A percentile compares a stretch with the other conserved stretches of the same genome.
Evolutionary conservation across 176 grass and related monocot species (phyloP).

Genomic region (Carex parvula): DNA sequence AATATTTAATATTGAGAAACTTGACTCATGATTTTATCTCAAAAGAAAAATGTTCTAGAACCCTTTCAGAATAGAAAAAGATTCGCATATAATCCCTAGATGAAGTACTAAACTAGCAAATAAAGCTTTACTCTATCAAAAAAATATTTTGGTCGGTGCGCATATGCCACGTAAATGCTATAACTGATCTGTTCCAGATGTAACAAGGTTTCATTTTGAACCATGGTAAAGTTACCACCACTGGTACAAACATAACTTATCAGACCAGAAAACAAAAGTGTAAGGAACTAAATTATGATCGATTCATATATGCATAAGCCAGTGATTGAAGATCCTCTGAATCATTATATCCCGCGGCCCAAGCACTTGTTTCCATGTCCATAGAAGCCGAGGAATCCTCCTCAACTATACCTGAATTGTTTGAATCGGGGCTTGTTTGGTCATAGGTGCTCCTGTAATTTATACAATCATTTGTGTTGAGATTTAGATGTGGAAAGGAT

Average conservation of each 20-base stretch:
- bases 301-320: constrained; percentile 24
- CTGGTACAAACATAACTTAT: not conserved
- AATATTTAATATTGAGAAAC: too few species aligned
- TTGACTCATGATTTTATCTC: too few species aligned
- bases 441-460: not conserved
- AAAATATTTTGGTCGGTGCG: too few species aligned
- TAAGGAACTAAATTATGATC: not conserved
- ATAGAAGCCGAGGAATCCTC: constrained; percentile 17
- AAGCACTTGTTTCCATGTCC: constrained; percentile 22
- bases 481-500: constrained; percentile 5
- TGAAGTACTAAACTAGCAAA: not conserved
- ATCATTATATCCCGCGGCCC: constrained; percentile 12
- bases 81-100: not conserved
- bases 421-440: constrained; percentile 7
- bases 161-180: not conserved
- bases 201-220: constrained; percentile 14
- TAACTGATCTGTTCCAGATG: not conserved
- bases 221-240: not conserved
- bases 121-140: not conserved
- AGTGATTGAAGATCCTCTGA: constrained; percentile 25
- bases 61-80: not conserved
- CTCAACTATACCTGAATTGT: constrained; percentile 11
- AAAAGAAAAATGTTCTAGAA: too few species aligned
- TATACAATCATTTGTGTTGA: constrained; percentile 1
- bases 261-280: not conserved